Evolutionary conservation across 176 grass and related monocot species (phyloP), one percentile per base, ranked within the genome.

Genomic region (Urochloa ruziziensis): DNA sequence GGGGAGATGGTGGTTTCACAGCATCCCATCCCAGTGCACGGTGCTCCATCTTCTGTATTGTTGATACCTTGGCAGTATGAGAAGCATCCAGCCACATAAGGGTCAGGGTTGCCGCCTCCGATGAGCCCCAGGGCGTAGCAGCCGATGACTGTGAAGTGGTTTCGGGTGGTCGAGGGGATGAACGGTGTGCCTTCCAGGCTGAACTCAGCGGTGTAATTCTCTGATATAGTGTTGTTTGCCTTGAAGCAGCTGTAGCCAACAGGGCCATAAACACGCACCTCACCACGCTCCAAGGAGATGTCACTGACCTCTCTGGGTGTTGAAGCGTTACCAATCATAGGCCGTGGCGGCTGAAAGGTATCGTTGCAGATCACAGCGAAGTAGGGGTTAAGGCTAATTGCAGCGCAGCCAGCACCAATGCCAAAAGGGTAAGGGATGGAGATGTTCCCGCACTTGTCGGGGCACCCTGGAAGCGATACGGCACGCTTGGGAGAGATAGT

Each of bases 351-450:
- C 4, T 78, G 74, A 46, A 83, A 78, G 35, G 18, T 83, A 28
- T 24, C 5, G 10, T 88, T 79, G 36, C 80, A 88, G 74, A 10
- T 73, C 4, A 88, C 10, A 1, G 21, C 16, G 6, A 88, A 83
- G 46, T 25, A 35, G 21, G 13, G 16, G 15, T 16, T 83, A 1
- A 73, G 10, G 33, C 57, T 83, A 11, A 15, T 71, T 0, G 74
- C 80, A 0, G 86, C 86, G 17, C 72, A 87, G 4, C 3, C n/a
- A 10, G 2, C 16, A 3, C 86, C 65, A 7, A 88, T 71, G 56
- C 86, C 73, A 6, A 88, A 88, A 2, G 86, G 86, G 65, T 88
- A 88, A 30, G 86, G 86, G 33, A 88, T 88, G 27, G 73, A 25
- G 5, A 88, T 56, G 0, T 83, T 14, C 0, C 86, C 80, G 0